Percentiles rank a stretch among this genome's conserved stretches.
Evolutionary conservation across 1,284 basidiomycete species (phyloP).

Genomic region (Afroboletus lepidellus): DNA sequence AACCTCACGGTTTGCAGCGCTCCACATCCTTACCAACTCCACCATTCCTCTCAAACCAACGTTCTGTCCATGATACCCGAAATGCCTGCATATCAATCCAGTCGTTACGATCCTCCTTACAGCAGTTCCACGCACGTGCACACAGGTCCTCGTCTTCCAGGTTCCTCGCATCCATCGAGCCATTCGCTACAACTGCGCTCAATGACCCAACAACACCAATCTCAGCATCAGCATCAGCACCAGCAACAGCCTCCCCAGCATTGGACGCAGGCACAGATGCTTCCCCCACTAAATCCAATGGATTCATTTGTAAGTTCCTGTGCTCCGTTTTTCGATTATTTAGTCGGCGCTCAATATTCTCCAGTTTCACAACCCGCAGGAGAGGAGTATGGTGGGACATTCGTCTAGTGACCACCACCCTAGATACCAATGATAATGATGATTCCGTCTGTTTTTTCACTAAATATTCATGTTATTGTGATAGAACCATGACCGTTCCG

Average conservation of each 20-base stretch:
- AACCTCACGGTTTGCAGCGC: slow-evolving; percentile 27
- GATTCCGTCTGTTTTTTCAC: slow-evolving; percentile 26
- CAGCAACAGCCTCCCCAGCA: slow-evolving; percentile 36
- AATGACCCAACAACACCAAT: slow-evolving; percentile 35
- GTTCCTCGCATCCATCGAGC: slow-evolving; percentile 40
- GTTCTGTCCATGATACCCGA: slow-evolving; percentile 59
- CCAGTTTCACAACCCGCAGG: slow-evolving; percentile 45
- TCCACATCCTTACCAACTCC: slow-evolving; percentile 33
- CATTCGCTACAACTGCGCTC: slow-evolving; percentile 43
- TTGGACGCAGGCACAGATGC: slow-evolving; percentile 41
- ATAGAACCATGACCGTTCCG: slow-evolving; percentile 37
- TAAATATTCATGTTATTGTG: slow-evolving; percentile 41
- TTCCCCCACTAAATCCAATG: slow-evolving; percentile 46
- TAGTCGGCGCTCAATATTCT: slow-evolving; percentile 11
- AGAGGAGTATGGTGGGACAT: slow-evolving; percentile 51
- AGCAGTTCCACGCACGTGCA: slow-evolving; percentile 24
- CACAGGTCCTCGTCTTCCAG: slow-evolving; percentile 27
- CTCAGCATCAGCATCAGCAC: slow-evolving; percentile 31
- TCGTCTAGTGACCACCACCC: slow-evolving; percentile 45
- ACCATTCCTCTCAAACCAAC: slow-evolving; percentile 42
- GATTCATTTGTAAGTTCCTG: slow-evolving; percentile 57
- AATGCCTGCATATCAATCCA: slow-evolving; percentile 47
- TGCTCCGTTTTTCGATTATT: neutral
- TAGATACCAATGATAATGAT: slow-evolving; percentile 49
- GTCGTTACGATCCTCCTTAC: slow-evolving; percentile 51